phyloP scores from a whole-genome alignment of 2,329 filamentous ascomycete species.

The Penicillium sclerotiorum region DNA sequence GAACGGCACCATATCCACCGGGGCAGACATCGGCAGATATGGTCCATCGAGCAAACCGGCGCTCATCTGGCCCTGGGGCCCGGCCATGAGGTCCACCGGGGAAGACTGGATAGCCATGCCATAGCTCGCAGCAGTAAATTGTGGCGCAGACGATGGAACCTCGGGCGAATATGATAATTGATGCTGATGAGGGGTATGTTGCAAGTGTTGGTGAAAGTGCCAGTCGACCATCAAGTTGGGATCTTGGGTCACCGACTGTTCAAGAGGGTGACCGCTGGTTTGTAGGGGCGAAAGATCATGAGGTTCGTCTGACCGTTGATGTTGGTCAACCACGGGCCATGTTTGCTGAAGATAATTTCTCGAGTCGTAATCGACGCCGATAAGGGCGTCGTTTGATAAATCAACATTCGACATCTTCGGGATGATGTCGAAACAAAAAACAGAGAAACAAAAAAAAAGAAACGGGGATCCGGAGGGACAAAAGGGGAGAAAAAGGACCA shows the following conservation, averaged over 20 bases:
- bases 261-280: slow-evolving; percentile 46
- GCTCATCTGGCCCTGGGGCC: slow-evolving; percentile 64
- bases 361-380: slow-evolving; percentile 53
- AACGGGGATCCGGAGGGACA: slow-evolving; percentile 17
- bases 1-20: slow-evolving; percentile 66
- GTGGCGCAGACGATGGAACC: slow-evolving; percentile 58
- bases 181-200: slow-evolving; percentile 36
- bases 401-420: slow-evolving; percentile 47
- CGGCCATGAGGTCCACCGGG: slow-evolving; percentile 59
- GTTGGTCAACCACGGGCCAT: slow-evolving; percentile 49
- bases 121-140: slow-evolving; percentile 62
- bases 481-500: slow-evolving; percentile 32
- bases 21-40: slow-evolving; percentile 58
- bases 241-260: slow-evolving; percentile 48
- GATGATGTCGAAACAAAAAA: neutral
- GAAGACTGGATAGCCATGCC: slow-evolving; percentile 47
- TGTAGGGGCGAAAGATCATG: slow-evolving; percentile 49
- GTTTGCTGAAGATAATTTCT: slow-evolving; percentile 48
- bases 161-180: slow-evolving; percentile 49
- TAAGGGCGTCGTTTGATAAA: slow-evolving; percentile 48
- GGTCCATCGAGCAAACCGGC: slow-evolving; percentile 64
- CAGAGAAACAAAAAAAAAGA: slow-evolving; percentile 9
- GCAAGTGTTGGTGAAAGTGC: slow-evolving; percentile 46
- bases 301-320: slow-evolving; percentile 39
- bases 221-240: slow-evolving; percentile 49